A percentile compares a stretch with the other conserved stretches of the same genome.
phyloP scores from a whole-genome alignment of 2,329 filamentous ascomycete species.

The Aspergillus quadrilineatus region DNA sequence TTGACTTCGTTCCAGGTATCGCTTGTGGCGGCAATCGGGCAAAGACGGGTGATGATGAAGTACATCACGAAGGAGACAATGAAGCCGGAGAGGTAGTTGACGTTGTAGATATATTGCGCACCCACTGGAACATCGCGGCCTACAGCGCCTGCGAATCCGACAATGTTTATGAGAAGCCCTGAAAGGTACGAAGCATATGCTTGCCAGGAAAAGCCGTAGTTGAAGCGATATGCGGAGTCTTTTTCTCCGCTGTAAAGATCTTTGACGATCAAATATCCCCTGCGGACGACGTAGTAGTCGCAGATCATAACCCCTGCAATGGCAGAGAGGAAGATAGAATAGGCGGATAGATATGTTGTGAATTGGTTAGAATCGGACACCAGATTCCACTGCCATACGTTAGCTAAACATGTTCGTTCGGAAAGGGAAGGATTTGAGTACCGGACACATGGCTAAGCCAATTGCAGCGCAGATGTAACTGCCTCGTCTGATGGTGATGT shows the following conservation, averaged over 20 bases:
- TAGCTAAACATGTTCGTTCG: background rate
- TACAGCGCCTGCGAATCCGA: conserved; percentile 83
- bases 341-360: conserved; percentile 86
- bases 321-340: conserved; percentile 89
- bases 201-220: conserved; percentile 74
- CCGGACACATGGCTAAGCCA: conserved; percentile 82
- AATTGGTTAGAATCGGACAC: conserved; percentile 75
- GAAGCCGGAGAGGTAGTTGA: conserved; percentile 89
- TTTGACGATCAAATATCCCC: conserved; percentile 74
- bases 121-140: conserved; percentile 70
- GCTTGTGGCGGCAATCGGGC: conserved; percentile 72
- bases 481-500: conserved; percentile 79
- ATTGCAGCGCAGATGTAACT: conserved; percentile 80
- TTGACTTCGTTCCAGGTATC: conserved; percentile 74
- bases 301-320: conserved; percentile 88
- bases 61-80: conserved; percentile 67
- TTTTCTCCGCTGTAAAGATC: conserved; percentile 72
- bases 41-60: conserved; percentile 66
- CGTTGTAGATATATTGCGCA: conserved; percentile 80
- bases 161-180: conserved; percentile 85
- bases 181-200: conserved; percentile 79
- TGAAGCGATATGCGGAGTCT: conserved; percentile 67
- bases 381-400: conserved; percentile 57
- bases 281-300: conserved; percentile 85
- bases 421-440: conserved; percentile 16